These are phyloP conservation scores for Excoecaria cochinchinensis DNA, from an alignment of 345 rosid genomes.

Conservation along the genomic window DNA sequence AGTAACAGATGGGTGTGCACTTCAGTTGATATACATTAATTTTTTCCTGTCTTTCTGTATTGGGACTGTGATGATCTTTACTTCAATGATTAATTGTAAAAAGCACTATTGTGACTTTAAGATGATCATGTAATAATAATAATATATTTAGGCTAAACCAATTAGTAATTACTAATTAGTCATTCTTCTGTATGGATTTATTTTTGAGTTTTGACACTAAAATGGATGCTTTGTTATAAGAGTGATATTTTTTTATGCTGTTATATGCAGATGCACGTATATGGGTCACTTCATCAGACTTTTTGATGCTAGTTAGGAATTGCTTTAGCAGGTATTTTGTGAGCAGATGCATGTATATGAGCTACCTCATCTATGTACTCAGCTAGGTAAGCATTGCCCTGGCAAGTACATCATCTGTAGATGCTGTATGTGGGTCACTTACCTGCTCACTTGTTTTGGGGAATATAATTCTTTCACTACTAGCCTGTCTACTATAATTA, in stretches of 20 bases:
- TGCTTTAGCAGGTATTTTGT: too few species aligned
- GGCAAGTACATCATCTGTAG: not conserved
- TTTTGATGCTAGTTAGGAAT: too few species aligned
- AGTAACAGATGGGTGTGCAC: not conserved
- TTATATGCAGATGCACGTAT: too few species aligned
- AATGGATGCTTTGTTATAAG: not conserved
- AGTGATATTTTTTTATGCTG: not conserved
- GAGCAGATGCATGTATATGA: too few species aligned
- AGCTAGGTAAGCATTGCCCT: not conserved
- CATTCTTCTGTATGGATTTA: not conserved
- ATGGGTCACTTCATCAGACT: too few species aligned
- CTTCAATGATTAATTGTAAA: not conserved
- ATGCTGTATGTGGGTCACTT: not conserved
- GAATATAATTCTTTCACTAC: not conserved
- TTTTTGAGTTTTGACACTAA: not conserved
- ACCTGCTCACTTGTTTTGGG: not conserved
- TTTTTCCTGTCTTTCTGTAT: not conserved
- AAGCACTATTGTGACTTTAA: not conserved
- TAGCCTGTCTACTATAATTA: constrained; percentile 6
- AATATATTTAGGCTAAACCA: not conserved
- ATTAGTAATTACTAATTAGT: not conserved
- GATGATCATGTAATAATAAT: not conserved
- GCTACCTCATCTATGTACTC: too few species aligned
- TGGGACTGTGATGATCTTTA: too few species aligned
- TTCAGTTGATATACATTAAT: not conserved